These are phyloP conservation scores for Bipolaris oryzae DNA, from an alignment of 2,329 filamentous ascomycete species.

Conservation along the genomic window DNA sequence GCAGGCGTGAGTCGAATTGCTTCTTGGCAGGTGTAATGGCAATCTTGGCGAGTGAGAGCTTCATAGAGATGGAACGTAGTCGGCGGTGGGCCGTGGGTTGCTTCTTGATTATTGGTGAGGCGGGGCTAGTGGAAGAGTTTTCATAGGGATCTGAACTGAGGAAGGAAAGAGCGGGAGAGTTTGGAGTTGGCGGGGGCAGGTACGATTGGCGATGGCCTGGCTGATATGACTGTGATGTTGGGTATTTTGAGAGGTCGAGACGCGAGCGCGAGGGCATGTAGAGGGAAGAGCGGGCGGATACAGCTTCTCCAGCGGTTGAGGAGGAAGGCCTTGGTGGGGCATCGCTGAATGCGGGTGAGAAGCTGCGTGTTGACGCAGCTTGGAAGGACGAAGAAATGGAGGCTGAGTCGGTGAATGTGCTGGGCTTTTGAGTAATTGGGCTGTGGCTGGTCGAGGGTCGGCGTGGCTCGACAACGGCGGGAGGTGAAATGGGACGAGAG, in stretches of 20 bases:
- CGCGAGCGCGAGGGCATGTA: conserved; percentile 31
- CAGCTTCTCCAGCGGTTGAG: conserved; percentile 21
- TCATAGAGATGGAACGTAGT: conserved; percentile 46
- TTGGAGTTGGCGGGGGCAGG: conserved; percentile 35
- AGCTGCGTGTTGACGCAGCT: conserved; percentile 34
- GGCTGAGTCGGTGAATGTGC: conserved; percentile 28
- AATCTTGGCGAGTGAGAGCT: conserved; percentile 47
- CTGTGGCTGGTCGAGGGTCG: conserved; percentile 40
- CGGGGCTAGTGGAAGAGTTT: conserved; percentile 34
- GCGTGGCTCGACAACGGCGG: conserved; percentile 28
- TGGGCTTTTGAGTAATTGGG: conserved; percentile 28
- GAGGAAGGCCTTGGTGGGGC: conserved; percentile 30
- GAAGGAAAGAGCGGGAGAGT: conserved; percentile 44
- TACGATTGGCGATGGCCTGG: conserved; percentile 19
- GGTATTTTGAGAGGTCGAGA: conserved; percentile 21
- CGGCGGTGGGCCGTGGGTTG: conserved; percentile 41
- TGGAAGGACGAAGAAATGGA: conserved; percentile 33
- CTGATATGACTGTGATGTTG: conserved; percentile 28
- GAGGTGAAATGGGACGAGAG: conserved; percentile 33
- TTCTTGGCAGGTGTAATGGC: conserved; percentile 44
- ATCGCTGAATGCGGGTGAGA: conserved; percentile 29
- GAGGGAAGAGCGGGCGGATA: conserved; percentile 35
- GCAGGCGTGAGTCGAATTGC: conserved; percentile 38
- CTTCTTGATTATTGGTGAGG: conserved; percentile 45
- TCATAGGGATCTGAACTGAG: conserved; percentile 49